Percentiles rank a stretch among this genome's conserved stretches.
Conservation (phyloP, 208 protist genomes). For the Trypanosoma congolense region DNA sequence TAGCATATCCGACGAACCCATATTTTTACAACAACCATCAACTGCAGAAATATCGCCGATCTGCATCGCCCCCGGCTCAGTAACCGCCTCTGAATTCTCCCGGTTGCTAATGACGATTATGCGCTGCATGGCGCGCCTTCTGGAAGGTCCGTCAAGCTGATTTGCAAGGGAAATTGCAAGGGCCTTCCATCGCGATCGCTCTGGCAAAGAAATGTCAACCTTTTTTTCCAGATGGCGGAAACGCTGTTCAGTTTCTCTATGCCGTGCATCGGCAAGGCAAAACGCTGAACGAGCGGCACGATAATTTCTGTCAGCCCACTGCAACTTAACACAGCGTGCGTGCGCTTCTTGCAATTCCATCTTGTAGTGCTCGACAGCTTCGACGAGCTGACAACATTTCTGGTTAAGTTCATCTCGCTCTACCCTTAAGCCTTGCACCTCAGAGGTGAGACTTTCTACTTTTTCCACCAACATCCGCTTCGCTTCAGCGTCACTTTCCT, state of each 20-base stretch:
- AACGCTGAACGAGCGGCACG: conserved; percentile 19
- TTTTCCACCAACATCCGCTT: background rate
- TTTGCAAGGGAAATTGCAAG: conserved; percentile 29
- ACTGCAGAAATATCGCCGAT: too few relatives aligned
- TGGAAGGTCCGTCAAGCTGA: conserved; percentile 16
- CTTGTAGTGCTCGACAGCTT: conserved; percentile 9
- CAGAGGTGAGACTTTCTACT: background rate
- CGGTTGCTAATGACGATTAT: conserved; percentile 9
- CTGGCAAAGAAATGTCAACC: conserved; percentile 15
- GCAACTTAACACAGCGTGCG: conserved; percentile 2
- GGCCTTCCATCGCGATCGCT: conserved; percentile 39
- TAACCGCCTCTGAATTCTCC: background rate
- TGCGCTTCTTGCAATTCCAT: conserved; percentile 9
- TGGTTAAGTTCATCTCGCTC: conserved; percentile 19
- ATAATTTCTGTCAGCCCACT: conserved; percentile 18
- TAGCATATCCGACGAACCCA: too few relatives aligned
- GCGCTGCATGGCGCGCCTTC: conserved; percentile 11
- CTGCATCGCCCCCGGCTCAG: too few relatives aligned
- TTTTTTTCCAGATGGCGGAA: conserved; percentile 23
- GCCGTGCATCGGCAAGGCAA: conserved; percentile 20
- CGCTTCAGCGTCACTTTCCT: background rate
- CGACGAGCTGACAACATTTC: conserved; percentile 18
- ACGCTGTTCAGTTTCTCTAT: conserved; percentile 24
- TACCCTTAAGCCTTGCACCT: background rate
- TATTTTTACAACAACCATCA: too few relatives aligned